Evolutionary conservation across 371 early-diverging fungal genomes (phyloP), one percentile per base, ranked within the genome.

Genomic region (Amoeboaphelidium protococcarum): DNA sequence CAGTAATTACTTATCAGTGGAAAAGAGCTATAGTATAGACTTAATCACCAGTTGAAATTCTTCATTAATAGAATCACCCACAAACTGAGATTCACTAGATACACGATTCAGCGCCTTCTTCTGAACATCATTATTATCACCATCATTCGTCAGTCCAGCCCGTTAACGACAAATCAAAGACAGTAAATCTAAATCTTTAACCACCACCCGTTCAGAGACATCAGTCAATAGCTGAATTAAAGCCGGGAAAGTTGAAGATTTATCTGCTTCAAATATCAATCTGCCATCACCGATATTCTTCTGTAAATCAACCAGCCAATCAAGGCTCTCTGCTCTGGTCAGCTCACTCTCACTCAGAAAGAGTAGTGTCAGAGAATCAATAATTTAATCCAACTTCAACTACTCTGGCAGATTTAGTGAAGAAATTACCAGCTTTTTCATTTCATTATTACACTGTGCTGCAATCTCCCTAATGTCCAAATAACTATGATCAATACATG

Each of bases 271-370:
- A 1, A 45, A 3, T 26, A 23, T 21, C 47, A 26, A 41, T 40
- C 31, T 51, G 69, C 73, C 62, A 69, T 67, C 47, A 67, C 67
- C 0, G 90, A 86, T 13, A 80, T 82, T 86, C 46, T 72, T 73
- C 52, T 91, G 90, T 26, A 91, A 60, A 75, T 87, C 80, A 12
- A 85, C 53, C 20, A 91, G 59, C 92, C 92, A 91, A 41, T 82
- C 84, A 54, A 91, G 55, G 25, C 80, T 74, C 0, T 80, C 82
- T 6, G 82, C 69, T 23, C 88, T 65, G 0, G 92, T 83, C 47
- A 77, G 78, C 55, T 89, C 89, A 45, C 79, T 73, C 47, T 76
- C 80, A 54, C 85, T 75, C 41, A 71, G 59, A 48, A 84, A 78
- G 50, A 78, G 80, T 26, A 69, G 60, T 25, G 76, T 73, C 16